Evolutionary conservation across 345 rosid species (phyloP), one percentile per base, ranked within the genome.

Genomic region (Ricinus communis): DNA sequence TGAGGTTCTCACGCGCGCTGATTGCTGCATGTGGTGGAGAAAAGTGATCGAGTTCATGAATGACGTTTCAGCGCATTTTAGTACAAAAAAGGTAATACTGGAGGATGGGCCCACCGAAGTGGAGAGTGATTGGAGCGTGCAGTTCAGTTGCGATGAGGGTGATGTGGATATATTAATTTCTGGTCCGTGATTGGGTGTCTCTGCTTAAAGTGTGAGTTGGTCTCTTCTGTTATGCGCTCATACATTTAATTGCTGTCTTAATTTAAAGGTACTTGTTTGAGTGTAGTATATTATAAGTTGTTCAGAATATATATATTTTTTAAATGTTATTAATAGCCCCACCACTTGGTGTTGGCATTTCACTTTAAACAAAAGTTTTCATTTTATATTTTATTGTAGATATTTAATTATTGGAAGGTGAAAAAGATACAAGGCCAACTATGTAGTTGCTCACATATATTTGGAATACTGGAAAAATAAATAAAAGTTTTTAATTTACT

Each of bases 101-200:
- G 38, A 6, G 38, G 2, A 2, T 33, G 38, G 38, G 38, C n/a
- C n/a, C n/a, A n/a, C n/a, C n/a, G n/a, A n/a, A n/a, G 6, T 73
- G 69, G 73, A 65, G 0, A 57, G 5, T 60, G 72, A 53, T 79
- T 76, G 73, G 79, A 13, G 10, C 1, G 81, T 74, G 77, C 5
- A 0, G 0, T 2, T 5, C 69, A 71, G 54, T 57, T 68, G 74
- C 77, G 18, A 9, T 16, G 1, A 21, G 9, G 24, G 51, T 59
- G 75, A 82, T 68, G 83, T 69, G 73, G 74, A 47, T 30, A 71
- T 71, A 49, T 73, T 41, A 77, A 77, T 77, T 74, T 67, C 72
- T 27, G 64, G 71, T 61, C 76, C 74, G 74, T 70, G 71, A 82
- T 75, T 82, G 71, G 85, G 68, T 69, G 80, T 71, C 80, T 53